A percentile compares a stretch with the other conserved stretches of the same genome.
Evolutionary conservation across 495 filamentous ascomycete species (phyloP).

Genomic region (Pseudoneurospora amorphoporcata): DNA sequence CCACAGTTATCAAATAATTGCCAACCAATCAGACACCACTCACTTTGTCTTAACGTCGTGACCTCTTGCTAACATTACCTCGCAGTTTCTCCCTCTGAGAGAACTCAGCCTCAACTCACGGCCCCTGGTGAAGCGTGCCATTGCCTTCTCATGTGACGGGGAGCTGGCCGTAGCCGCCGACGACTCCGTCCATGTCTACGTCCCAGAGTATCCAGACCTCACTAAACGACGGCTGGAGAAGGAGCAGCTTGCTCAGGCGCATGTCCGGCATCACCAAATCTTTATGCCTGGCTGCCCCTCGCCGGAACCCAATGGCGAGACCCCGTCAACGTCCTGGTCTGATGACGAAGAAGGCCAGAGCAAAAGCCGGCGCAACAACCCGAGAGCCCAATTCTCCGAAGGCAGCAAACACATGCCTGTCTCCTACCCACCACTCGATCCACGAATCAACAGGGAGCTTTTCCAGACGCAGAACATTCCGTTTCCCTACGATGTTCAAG

Average conservation of each 20-base stretch:
- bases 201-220: constrained; percentile 32
- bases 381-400: constrained; percentile 21
- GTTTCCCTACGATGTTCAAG: constrained; percentile 14
- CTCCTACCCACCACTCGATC: constrained; percentile 24
- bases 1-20: neutral
- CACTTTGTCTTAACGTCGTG: neutral
- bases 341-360: constrained; percentile 11
- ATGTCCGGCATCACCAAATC: neutral
- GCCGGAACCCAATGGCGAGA: constrained; percentile 7
- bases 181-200: constrained; percentile 36
- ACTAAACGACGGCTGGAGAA: constrained; percentile 6
- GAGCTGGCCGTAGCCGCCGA: constrained; percentile 38
- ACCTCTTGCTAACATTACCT: constrained; percentile 1
- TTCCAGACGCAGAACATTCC: constrained; percentile 13
- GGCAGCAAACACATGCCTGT: constrained; percentile 27
- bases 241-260: neutral
- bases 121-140: constrained; percentile 32
- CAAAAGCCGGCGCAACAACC: constrained; percentile 6
- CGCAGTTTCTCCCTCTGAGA: constrained; percentile 29
- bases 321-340: constrained; percentile 3
- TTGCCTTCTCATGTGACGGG: constrained; percentile 39
- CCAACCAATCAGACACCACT: neutral
- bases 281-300: constrained; percentile 12
- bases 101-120: constrained; percentile 32
- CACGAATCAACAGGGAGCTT: constrained; percentile 26